phyloP scores from a whole-genome alignment of 148 eudicot genomes.

The Cornus suecica region DNA sequence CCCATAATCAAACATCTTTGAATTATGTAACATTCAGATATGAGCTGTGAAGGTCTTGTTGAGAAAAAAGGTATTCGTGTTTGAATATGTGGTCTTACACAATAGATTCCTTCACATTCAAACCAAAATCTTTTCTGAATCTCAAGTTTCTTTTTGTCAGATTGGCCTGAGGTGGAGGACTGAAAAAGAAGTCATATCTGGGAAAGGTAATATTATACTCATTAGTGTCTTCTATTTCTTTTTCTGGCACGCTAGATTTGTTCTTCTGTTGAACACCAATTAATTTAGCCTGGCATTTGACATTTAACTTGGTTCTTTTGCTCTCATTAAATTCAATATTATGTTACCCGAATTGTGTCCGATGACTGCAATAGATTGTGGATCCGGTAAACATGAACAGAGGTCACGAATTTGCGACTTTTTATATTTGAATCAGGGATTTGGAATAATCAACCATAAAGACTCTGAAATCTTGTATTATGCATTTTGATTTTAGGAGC shows the following conservation, averaged over 20 bases:
- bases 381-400: no score
- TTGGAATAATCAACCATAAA: no score
- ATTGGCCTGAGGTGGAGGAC: slow-evolving; percentile 98
- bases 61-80: no score
- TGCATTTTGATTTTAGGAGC: no score
- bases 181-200: slow-evolving; percentile 87
- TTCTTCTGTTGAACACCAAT: not conserved
- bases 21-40: no score
- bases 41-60: not conserved
- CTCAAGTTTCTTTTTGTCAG: slow-evolving; percentile 33
- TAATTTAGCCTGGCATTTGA: not conserved
- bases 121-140: not conserved
- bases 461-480: no score
- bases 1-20: no score
- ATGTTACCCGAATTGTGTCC: no score
- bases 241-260: not conserved
- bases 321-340: no score
- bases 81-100: not conserved
- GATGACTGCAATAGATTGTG: no score
- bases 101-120: not conserved
- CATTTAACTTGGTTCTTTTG: not conserved
- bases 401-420: no score
- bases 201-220: slow-evolving; percentile 59
- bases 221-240: not conserved
- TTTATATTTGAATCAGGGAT: no score